These are phyloP conservation scores for Roridomyces roridus DNA, from an alignment of 768 basidiomycete genomes.

Conservation along the genomic window DNA sequence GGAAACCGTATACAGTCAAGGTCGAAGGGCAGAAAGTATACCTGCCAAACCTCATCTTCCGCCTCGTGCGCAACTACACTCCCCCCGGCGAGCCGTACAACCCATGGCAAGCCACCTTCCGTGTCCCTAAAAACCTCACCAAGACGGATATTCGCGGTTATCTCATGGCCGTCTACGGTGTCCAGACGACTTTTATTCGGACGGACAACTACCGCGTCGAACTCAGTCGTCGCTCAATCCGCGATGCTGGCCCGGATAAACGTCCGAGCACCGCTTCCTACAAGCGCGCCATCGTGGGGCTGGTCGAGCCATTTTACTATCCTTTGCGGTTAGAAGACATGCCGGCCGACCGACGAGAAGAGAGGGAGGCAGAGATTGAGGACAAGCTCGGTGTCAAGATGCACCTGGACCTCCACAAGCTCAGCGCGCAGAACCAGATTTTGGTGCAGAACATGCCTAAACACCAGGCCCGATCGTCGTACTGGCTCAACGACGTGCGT, in stretches of 20 bases:
- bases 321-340: constrained; percentile 84
- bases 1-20: constrained; percentile 47
- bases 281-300: constrained; percentile 91
- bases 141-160: constrained; percentile 93
- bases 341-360: constrained; percentile 55
- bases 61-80: constrained; percentile 84
- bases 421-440: constrained; percentile 41
- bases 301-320: constrained; percentile 94
- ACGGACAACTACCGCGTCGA: constrained; percentile 89
- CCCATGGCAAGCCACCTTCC: constrained; percentile 94
- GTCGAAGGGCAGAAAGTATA: constrained; percentile 86
- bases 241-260: constrained; percentile 44
- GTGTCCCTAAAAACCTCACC: constrained; percentile 86
- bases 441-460: constrained; percentile 46
- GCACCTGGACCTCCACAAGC: constrained; percentile 40
- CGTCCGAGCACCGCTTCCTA: constrained; percentile 51
- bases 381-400: constrained; percentile 59
- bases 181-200: constrained; percentile 91
- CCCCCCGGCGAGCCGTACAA: constrained; percentile 83
- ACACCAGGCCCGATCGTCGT: neutral
- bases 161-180: constrained; percentile 83
- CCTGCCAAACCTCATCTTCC: constrained; percentile 87
- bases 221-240: constrained; percentile 38
- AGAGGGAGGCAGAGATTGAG: constrained; percentile 68
- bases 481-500: constrained; percentile 20